Conservation (phyloP, 495 filamentous ascomycete genomes). For the Penicillium lividum region DNA sequence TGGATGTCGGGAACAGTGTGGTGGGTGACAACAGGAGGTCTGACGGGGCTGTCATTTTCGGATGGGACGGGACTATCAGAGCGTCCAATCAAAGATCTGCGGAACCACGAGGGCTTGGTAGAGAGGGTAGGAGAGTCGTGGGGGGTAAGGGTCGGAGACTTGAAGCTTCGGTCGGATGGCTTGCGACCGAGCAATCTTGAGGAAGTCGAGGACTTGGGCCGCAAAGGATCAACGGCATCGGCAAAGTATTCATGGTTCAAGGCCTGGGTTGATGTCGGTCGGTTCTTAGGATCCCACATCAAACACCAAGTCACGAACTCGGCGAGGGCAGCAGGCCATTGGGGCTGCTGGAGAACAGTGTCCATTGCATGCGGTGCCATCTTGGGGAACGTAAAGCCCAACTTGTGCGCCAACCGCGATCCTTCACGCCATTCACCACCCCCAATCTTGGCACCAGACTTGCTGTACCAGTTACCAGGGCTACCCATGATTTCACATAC, state of each 20-base stretch:
- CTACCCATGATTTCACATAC: slow-evolving; percentile 99
- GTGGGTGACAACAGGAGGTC: slow-evolving; percentile 54
- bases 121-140: slow-evolving; percentile 67
- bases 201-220: slow-evolving; percentile 84
- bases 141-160: slow-evolving; percentile 61
- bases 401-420: slow-evolving; percentile 85
- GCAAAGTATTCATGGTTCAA: slow-evolving; percentile 91
- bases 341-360: slow-evolving; percentile 81
- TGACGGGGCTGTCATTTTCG: slow-evolving; percentile 36
- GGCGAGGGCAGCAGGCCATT: slow-evolving; percentile 86
- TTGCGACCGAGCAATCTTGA: slow-evolving; percentile 81
- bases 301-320: slow-evolving; percentile 98
- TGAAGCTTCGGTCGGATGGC: slow-evolving; percentile 73
- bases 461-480: slow-evolving; percentile 96
- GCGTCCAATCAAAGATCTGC: slow-evolving; percentile 82
- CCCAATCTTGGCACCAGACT: slow-evolving; percentile 79
- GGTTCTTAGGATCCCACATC: slow-evolving; percentile 96
- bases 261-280: slow-evolving; percentile 93
- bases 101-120: slow-evolving; percentile 93
- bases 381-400: slow-evolving; percentile 98
- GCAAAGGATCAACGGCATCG: slow-evolving; percentile 91
- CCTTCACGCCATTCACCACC: slow-evolving; percentile 99
- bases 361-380: slow-evolving; percentile 99
- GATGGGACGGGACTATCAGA: slow-evolving; percentile 57
- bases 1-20: slow-evolving; percentile 51